Evolutionary conservation across 2,329 filamentous ascomycete genomes (phyloP), one percentile per base, ranked within the genome.

Genomic region (Epichloe glyceriae): DNA sequence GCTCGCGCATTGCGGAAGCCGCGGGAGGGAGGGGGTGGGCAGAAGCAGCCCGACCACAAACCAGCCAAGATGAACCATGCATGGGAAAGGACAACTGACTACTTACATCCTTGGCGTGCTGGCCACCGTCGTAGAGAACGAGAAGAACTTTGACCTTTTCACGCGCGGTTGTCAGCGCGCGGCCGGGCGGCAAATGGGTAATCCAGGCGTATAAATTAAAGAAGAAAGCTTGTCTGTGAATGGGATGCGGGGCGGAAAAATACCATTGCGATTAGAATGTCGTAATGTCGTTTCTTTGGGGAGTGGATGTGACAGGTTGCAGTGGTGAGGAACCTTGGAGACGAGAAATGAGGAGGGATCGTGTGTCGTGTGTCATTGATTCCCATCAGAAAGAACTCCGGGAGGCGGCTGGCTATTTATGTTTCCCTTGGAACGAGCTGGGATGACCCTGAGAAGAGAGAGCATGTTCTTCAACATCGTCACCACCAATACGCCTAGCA

Each of bases 71-170:
- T 34, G 33, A 20, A n/a, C 19, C 10, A 47, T 2, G 8, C 8
- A 30, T 10, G 30, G 19, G 20, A 17, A n/a, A 11, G 15, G 8
- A 22, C 30, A 41, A 41, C 2, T 35, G 15, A 42, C 47, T 40
- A 64, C 74, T 69, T 68, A 94, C 88, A 66, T 96, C 79, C 72
- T 86, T 74, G 73, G 90, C 89, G 76, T 95, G 88, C 74, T 88
- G 75, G 67, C 82, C 79, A 69, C 89, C 90, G 73, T 96, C 90
- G 78, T 96, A 96, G 61, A 95, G 80, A 62, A 95, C 87, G 66
- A 90, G 78, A 67, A 96, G 84, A 73, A 96, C 87, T 77, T 96
- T 96, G 75, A 90, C 90, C 89, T 96, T 61, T 64, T 63, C 60
- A 59, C 60, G 60, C 53, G 58, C 56, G 55, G 68, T 69, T 61